Evolutionary conservation across 2,329 filamentous ascomycete species (phyloP).

Genomic region (Talaromyces funiculosus): DNA sequence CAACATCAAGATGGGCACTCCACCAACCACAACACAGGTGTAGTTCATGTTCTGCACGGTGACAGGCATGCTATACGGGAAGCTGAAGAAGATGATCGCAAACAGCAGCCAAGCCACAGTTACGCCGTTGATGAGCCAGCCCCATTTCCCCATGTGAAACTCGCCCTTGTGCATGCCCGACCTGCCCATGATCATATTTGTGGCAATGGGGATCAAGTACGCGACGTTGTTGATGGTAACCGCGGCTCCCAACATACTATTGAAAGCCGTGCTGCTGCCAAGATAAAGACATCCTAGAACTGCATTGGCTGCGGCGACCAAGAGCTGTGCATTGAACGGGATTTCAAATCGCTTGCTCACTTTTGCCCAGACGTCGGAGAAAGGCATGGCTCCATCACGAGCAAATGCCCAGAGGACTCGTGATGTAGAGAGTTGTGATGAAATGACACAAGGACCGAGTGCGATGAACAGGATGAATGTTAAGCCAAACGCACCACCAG

Average conservation of each 20-base stretch:
- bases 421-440: constrained; percentile 39
- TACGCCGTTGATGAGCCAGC: constrained; percentile 41
- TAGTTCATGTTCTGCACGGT: constrained; percentile 45
- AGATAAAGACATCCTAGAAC: constrained; percentile 61
- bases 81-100: constrained; percentile 48
- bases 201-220: constrained; percentile 43
- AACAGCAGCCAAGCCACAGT: constrained; percentile 46
- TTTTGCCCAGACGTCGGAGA: constrained; percentile 28
- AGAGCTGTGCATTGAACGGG: constrained; percentile 53
- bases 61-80: constrained; percentile 36
- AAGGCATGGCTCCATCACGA: constrained; percentile 44
- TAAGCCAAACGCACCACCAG: constrained; percentile 48
- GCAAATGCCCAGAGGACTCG: constrained; percentile 57
- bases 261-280: constrained; percentile 62
- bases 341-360: constrained; percentile 40
- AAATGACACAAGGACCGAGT: constrained; percentile 29
- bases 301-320: constrained; percentile 46
- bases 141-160: constrained; percentile 41
- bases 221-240: constrained; percentile 43
- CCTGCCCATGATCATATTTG: constrained; percentile 43
- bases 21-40: constrained; percentile 45
- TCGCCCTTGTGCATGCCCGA: constrained; percentile 40
- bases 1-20: constrained; percentile 33
- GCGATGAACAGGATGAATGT: constrained; percentile 38
- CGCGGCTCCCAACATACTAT: constrained; percentile 40